Conservation (phyloP, 1,139 yeast genomes). For the Candida labiduridarum region DNA sequence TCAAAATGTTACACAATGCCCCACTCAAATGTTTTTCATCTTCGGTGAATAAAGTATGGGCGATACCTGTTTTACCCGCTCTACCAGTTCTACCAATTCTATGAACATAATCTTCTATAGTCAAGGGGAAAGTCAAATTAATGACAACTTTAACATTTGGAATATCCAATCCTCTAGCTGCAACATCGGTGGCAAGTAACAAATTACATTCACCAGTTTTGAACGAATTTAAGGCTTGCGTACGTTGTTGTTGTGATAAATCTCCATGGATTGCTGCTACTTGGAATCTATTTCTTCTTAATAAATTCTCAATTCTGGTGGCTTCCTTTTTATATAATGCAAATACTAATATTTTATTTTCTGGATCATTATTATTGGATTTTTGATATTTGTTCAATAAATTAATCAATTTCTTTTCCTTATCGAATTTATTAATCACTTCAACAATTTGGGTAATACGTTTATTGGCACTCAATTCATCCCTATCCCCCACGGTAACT, state of each 20-base stretch:
- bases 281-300: slow-evolving; percentile 70
- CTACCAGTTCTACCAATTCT: slow-evolving; percentile 99
- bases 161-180: slow-evolving; percentile 97
- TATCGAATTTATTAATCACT: slow-evolving; percentile 80
- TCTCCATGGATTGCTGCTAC: slow-evolving; percentile 98
- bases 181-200: slow-evolving; percentile 95
- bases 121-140: slow-evolving; percentile 94
- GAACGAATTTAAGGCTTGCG: slow-evolving; percentile 82
- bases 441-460: slow-evolving; percentile 92
- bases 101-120: slow-evolving; percentile 97
- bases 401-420: slow-evolving; percentile 75
- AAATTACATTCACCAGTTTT: slow-evolving; percentile 77
- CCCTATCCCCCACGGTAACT: slow-evolving; percentile 91
- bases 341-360: slow-evolving; percentile 85
- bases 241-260: slow-evolving; percentile 88
- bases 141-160: slow-evolving; percentile 97
- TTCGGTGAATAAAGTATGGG: slow-evolving; percentile 94
- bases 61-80: slow-evolving; percentile 94
- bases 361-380: slow-evolving; percentile 61
- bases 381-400: slow-evolving; percentile 71
- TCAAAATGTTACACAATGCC: slow-evolving; percentile 84
- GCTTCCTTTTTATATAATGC: slow-evolving; percentile 98
- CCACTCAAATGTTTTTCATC: slow-evolving; percentile 97
- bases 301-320: slow-evolving; percentile 77
- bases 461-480: slow-evolving; percentile 91